phyloP scores from a whole-genome alignment of 2,329 filamentous ascomycete species.

The Trichoderma sp. region DNA sequence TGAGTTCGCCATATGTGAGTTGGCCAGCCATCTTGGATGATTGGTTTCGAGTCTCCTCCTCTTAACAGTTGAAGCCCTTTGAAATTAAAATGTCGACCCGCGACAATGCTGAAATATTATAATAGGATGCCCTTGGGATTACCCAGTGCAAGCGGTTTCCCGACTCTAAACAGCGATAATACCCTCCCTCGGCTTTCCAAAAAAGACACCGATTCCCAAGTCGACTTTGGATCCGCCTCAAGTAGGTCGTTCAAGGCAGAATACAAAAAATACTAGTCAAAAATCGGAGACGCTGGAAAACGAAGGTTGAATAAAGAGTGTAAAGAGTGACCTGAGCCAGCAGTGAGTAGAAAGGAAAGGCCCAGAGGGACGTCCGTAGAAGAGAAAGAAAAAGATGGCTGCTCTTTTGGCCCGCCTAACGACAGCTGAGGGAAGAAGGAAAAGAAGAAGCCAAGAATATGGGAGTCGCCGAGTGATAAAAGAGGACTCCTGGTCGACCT shows the following conservation, averaged over 20 bases:
- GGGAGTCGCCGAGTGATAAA: conserved; percentile 18
- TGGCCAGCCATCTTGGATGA: conserved; percentile 37
- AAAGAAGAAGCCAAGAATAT: conserved; percentile 18
- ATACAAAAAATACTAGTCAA: conserved; percentile 1
- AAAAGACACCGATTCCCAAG: not conserved
- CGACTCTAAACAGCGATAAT: not conserved
- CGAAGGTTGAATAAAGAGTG: conserved; percentile 7
- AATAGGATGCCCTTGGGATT: not conserved
- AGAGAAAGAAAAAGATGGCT: conserved; percentile 24
- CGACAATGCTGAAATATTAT: conserved; percentile 12
- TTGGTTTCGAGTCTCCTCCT: not conserved
- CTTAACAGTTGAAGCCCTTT: conserved; percentile 23
- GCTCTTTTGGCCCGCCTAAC: conserved; percentile 22
- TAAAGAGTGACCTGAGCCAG: conserved; percentile 57
- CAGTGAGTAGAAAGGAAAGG: conserved; percentile 36
- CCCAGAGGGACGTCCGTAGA: conserved; percentile 17
- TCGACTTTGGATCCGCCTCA: not conserved
- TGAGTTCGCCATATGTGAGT: conserved; percentile 41
- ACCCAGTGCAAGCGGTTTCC: not conserved
- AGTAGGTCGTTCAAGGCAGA: not conserved
- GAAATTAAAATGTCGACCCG: conserved; percentile 52
- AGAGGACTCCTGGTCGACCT: conserved; percentile 2
- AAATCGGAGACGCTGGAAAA: conserved; percentile 17
- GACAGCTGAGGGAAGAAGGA: conserved; percentile 25
- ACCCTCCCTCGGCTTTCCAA: not conserved